These are phyloP conservation scores for Phaffomyces opuntiae DNA, from an alignment of 805 yeast species.

Conservation along the genomic window DNA sequence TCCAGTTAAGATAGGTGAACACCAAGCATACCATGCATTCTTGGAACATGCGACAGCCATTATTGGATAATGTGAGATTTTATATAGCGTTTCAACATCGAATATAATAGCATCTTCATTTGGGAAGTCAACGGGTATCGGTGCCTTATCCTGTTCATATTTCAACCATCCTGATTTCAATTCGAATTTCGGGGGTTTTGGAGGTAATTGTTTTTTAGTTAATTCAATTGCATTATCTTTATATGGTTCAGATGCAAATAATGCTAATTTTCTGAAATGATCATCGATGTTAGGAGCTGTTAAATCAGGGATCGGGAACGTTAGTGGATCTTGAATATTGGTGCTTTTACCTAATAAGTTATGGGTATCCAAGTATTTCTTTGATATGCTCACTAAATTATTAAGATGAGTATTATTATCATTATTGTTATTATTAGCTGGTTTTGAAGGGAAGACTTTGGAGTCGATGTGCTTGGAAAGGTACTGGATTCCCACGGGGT, in stretches of 20 bases:
- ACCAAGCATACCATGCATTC: slow-evolving; percentile 91
- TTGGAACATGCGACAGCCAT: slow-evolving; percentile 74
- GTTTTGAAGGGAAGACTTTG: slow-evolving; percentile 44
- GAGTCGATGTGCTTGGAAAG: slow-evolving; percentile 49
- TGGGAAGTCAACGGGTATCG: slow-evolving; percentile 61
- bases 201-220: slow-evolving; percentile 28
- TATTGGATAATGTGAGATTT: slow-evolving; percentile 64
- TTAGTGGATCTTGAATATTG: slow-evolving; percentile 49
- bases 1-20: slow-evolving; percentile 72
- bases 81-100: slow-evolving; percentile 85
- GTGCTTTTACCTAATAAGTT: slow-evolving; percentile 74
- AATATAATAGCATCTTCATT: slow-evolving; percentile 66
- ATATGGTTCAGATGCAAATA: slow-evolving; percentile 53
- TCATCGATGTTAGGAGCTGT: slow-evolving; percentile 72
- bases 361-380: slow-evolving; percentile 50
- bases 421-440: background rate
- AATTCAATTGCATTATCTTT: slow-evolving; percentile 42
- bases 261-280: slow-evolving; percentile 74
- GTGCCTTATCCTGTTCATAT: slow-evolving; percentile 48
- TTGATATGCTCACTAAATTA: slow-evolving; percentile 44
- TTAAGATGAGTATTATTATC: slow-evolving; percentile 15
- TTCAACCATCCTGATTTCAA: slow-evolving; percentile 74
- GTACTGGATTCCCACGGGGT: slow-evolving; percentile 78
- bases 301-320: slow-evolving; percentile 57
- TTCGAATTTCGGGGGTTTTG: slow-evolving; percentile 46